A percentile compares a stretch with the other conserved stretches of the same genome.
These are phyloP conservation scores for Dissophora ornata DNA, from an alignment of 192 early-diverging fungal genomes.

Conservation along the genomic window DNA sequence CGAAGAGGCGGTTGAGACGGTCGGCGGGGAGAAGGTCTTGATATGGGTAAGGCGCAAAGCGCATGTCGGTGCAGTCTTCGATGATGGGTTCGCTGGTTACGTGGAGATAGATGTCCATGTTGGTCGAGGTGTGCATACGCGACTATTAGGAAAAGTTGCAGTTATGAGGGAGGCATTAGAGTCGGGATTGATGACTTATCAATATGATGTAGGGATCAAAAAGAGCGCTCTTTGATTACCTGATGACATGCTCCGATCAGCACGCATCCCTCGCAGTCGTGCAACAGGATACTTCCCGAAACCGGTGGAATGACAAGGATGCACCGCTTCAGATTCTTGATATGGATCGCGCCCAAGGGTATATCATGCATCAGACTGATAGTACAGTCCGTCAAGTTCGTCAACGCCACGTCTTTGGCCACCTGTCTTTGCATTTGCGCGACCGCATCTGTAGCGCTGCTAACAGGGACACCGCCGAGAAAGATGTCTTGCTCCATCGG, in stretches of 20 bases:
- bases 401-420: slow-evolving; percentile 66
- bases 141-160: slow-evolving; percentile 65
- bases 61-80: slow-evolving; percentile 76
- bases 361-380: slow-evolving; percentile 67
- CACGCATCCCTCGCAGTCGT: slow-evolving; percentile 69
- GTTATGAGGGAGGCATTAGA: too few species aligned
- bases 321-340: slow-evolving; percentile 70
- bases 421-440: too few species aligned
- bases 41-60: slow-evolving; percentile 75
- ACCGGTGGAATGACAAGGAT: slow-evolving; percentile 72
- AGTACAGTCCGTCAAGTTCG: slow-evolving; percentile 67
- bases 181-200: too few species aligned
- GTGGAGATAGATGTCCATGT: slow-evolving; percentile 73
- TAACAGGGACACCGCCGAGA: slow-evolving; percentile 14
- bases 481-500: slow-evolving; percentile 7
- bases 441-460: too few species aligned
- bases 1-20: slow-evolving; percentile 27
- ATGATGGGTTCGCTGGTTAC: slow-evolving; percentile 87
- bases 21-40: slow-evolving; percentile 40
- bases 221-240: slow-evolving; percentile 60
- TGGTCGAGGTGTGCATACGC: slow-evolving; percentile 77
- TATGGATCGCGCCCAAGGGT: slow-evolving; percentile 77
- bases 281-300: slow-evolving; percentile 75
- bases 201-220: too few species aligned
- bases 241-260: slow-evolving; percentile 80